Evolutionary conservation across 495 filamentous ascomycete species (phyloP), one percentile per base, ranked within the genome.

Genomic region (Aspergillus sparsus): DNA sequence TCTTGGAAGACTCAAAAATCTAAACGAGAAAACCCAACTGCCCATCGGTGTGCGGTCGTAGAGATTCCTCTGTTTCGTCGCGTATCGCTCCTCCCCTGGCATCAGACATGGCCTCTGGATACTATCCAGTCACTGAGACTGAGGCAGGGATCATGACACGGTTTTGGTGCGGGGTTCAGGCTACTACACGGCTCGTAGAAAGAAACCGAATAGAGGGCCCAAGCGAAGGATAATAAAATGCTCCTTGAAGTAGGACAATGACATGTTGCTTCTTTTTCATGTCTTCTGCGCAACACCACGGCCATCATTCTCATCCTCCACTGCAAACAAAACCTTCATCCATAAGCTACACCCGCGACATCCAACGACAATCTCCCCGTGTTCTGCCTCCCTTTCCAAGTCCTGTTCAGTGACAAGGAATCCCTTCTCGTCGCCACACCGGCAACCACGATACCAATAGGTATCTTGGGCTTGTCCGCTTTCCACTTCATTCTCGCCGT

Each of bases 291-390:
- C 31, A 49, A 9, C 36, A 45, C 36, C 21, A 27, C n/a, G 31
- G 15, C 39, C 18, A 21, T 55, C 51, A 31, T 33, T 31, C 21
- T 57, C 51, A 27, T 49, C 57, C 18, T 84, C 83, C 32, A 87
- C 77, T 12, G 81, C 84, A 81, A 91, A 93, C 44, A 85, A 74
- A 34, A 95, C 85, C 66, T 85, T 86, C 68, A 93, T 71, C 86
- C 86, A 93, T 53, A 95, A 78, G 76, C 89, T 93, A 68, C 91
- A 96, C 49, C 91, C 89, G 15, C 79, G 78, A 71, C 91, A 96
- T 16, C 87, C 89, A 33, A 92, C 83, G 60, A 88, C 80, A 60
- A 94, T 70, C 76, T 93, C 89, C 0, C 89, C 85, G 62, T 81
- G 74, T 41, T 87, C 75, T 13, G 59, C 66, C 61, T 84, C 82